Percentiles rank a stretch among this genome's conserved stretches.
Evolutionary conservation across 345 rosid genomes (phyloP).

Genomic region (Durio zibethinus): DNA sequence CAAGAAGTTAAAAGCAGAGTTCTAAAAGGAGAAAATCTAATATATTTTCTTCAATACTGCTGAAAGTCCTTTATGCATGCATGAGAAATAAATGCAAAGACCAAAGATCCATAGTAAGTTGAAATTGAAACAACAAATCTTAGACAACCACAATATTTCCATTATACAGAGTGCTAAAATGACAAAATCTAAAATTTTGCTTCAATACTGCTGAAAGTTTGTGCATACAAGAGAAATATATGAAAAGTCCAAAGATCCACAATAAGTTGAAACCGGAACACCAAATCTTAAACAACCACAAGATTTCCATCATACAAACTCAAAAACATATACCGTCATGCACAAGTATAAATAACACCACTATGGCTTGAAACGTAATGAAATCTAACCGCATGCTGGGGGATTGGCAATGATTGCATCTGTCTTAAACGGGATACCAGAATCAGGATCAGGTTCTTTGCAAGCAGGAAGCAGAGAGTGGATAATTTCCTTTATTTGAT

Average conservation of each 20-base stretch:
- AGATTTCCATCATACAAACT: neutral
- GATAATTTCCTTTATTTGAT: constrained; percentile 82
- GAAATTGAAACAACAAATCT: neutral
- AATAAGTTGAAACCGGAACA: neutral
- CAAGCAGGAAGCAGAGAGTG: constrained; percentile 90
- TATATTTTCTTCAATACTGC: neutral
- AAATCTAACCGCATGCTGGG: constrained; percentile 83
- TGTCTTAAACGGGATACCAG: constrained; percentile 78
- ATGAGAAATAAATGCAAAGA: neutral
- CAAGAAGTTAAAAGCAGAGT: neutral
- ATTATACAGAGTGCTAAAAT: neutral
- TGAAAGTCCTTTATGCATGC: neutral
- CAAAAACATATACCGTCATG: neutral
- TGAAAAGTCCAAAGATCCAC: neutral
- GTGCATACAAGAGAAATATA: neutral
- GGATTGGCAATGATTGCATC: constrained; percentile 99
- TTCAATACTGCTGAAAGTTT: neutral
- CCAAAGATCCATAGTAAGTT: neutral
- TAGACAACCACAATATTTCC: constrained; percentile 2
- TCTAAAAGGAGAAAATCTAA: neutral
- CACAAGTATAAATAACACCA: neutral
- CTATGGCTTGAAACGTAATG: neutral
- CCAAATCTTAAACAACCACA: neutral
- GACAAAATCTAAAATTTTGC: neutral
- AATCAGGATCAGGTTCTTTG: constrained; percentile 85